Base-by-base conservation (phyloP, 345 rosid genomes). In the Bruguiera gymnorhiza region DNA sequence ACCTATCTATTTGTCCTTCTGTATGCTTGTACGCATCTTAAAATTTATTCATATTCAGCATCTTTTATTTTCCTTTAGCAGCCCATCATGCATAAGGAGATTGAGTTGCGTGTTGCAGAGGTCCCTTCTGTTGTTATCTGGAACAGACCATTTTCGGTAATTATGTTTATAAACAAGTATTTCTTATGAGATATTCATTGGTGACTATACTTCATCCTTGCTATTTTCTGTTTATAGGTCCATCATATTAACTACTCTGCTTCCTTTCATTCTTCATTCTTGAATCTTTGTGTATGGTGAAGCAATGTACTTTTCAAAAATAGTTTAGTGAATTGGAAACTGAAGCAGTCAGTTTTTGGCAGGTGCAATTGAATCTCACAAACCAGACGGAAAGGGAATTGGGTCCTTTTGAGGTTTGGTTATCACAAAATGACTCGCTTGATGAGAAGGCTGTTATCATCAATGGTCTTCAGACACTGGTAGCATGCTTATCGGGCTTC, bases 381-480 rank as follows among this genome's bases (percentile, higher is more conserved):
- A 95, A 92, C 83, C 89, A 81, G 77, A 89, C 85, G 3, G 97
- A 92, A 61, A 87, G 75, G 70, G 84, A 83, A 65, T 72, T 85
- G 77, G 98, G 97, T 36, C 94, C 98, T 54, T 95, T 95, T 57
- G 94, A 90, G 79, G 85, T 90, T 68, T 82, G 87, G 77, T 61
- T 92, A 73, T 81, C 94, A 5, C 83, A 84, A 78, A 81, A 76
- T 75, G 89, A 82, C 75, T 75, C 84, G 50, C 80, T 43, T 26
- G 86, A 77, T 67, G 92, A 90, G 76, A 88, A 84, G 75, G 80
- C 80, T 65, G 92, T 92, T 76, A 85, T 79, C 80, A 74, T 90
- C 53, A 90, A 83, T 52, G 98, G 99, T 68, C 94, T 90, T 62
- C 97, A 87, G 80, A 84, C 79, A 76, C 76, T 83, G 96, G 99